These are phyloP conservation scores for Myotisia sp. DNA, from an alignment of 2,329 filamentous ascomycete genomes.

Conservation along the genomic window DNA sequence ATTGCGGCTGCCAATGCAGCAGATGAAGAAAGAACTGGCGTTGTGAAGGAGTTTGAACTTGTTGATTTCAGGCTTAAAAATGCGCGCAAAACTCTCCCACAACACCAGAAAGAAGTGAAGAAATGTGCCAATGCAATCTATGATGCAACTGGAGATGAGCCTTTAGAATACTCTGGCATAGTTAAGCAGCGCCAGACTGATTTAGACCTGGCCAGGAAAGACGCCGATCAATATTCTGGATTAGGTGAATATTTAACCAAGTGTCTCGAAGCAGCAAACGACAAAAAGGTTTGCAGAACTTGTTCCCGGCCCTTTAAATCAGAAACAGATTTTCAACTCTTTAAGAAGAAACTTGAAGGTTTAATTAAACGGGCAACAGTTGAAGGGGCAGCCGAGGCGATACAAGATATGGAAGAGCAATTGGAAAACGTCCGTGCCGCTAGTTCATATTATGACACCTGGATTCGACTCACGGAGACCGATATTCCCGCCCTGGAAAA, in stretches of 20 bases:
- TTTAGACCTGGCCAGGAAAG: conserved; percentile 42
- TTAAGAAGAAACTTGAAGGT: conserved; percentile 52
- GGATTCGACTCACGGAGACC: conserved; percentile 48
- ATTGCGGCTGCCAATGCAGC: conserved; percentile 46
- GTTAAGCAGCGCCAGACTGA: conserved; percentile 38
- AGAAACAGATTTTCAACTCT: conserved; percentile 45
- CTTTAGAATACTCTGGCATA: conserved; percentile 38
- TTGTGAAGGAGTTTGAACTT: conserved; percentile 59
- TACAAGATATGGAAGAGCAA: conserved; percentile 48
- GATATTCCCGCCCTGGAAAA: conserved; percentile 58
- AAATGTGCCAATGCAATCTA: conserved; percentile 49
- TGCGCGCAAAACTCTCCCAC: conserved; percentile 48
- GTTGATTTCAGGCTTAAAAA: conserved; percentile 58
- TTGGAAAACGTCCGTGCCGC: conserved; percentile 49
- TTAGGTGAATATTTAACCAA: conserved; percentile 57
- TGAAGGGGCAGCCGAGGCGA: conserved; percentile 46
- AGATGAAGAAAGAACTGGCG: conserved; percentile 55
- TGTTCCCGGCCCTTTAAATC: conserved; percentile 56
- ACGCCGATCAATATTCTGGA: conserved; percentile 53
- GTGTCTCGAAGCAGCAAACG: conserved; percentile 51
- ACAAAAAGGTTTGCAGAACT: conserved; percentile 59
- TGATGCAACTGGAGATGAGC: conserved; percentile 41
- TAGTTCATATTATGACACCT: conserved; percentile 58
- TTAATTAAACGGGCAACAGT: conserved; percentile 34
- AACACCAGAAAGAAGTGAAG: conserved; percentile 48